Conservation (phyloP, 2,329 filamentous ascomycete genomes). For the Talaromyces sp. region DNA sequence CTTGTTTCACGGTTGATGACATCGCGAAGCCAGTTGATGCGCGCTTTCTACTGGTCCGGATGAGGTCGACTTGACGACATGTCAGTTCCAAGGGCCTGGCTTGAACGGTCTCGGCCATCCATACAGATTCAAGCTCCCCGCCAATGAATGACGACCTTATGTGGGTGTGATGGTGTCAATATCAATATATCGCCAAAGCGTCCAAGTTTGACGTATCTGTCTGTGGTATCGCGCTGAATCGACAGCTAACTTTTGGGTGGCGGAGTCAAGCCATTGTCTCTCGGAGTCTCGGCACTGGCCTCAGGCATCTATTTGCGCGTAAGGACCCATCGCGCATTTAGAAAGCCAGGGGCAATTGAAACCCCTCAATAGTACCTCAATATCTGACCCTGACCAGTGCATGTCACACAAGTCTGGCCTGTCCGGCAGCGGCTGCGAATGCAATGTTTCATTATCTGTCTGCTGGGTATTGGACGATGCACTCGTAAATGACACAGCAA, state of each 20-base stretch:
- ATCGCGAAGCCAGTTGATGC: neutral
- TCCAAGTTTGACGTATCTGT: neutral
- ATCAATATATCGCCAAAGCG: neutral
- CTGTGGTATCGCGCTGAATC: neutral
- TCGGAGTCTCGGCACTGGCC: neutral
- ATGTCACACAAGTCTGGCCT: neutral
- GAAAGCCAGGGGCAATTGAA: neutral
- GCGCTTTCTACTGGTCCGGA: neutral
- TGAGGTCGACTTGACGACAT: conserved; percentile 12
- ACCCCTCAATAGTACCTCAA: neutral
- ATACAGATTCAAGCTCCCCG: neutral
- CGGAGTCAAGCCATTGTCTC: too few relatives aligned
- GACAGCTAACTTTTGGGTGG: neutral
- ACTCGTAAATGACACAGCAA: neutral
- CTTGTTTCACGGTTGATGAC: neutral
- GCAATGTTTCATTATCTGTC: conserved; percentile 4
- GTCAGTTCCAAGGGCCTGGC: neutral
- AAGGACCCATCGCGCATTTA: neutral
- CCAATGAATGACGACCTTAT: neutral
- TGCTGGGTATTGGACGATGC: neutral
- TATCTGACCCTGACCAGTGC: neutral
- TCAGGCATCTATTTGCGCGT: neutral
- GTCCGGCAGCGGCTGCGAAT: neutral
- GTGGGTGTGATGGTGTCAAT: neutral
- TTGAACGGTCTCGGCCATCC: neutral